These are phyloP conservation scores for Hypocreales sp. DNA, from an alignment of 2,329 filamentous ascomycete genomes.

Conservation along the genomic window DNA sequence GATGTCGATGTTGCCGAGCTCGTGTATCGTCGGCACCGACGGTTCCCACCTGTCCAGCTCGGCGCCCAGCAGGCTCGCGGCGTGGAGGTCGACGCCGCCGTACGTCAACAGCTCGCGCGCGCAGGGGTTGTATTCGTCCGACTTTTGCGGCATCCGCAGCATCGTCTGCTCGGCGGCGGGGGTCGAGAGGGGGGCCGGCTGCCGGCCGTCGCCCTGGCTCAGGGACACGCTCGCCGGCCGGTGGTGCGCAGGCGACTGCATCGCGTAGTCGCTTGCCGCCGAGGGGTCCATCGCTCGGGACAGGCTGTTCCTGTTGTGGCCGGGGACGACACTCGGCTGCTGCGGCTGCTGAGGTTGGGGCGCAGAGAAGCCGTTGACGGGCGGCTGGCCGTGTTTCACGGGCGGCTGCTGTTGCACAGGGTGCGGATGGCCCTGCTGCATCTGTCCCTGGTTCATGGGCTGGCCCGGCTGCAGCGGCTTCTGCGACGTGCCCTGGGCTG, in stretches of 20 bases:
- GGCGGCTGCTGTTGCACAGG: constrained; percentile 19
- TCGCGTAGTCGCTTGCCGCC: constrained; percentile 22
- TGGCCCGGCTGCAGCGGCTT: constrained; percentile 23
- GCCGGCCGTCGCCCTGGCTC: constrained; percentile 18
- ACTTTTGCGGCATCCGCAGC: constrained; percentile 25
- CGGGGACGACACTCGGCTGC: constrained; percentile 6
- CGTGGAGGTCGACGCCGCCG: constrained; percentile 58
- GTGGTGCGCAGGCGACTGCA: constrained; percentile 27
- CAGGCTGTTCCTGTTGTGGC: constrained; percentile 34
- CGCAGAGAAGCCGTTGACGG: constrained; percentile 21
- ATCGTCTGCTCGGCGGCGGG: constrained; percentile 14
- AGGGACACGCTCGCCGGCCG: constrained; percentile 25
- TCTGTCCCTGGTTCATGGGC: constrained; percentile 16
- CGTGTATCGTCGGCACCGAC: constrained; percentile 55
- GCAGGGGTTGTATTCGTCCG: constrained; percentile 39
- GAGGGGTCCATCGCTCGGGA: constrained; percentile 31
- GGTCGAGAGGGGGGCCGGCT: constrained; percentile 6
- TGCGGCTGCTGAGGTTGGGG: constrained; percentile 11
- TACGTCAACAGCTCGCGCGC: constrained; percentile 40
- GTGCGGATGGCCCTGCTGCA: constrained; percentile 15
- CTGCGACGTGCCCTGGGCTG: constrained; percentile 9
- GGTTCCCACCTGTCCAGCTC: constrained; percentile 57
- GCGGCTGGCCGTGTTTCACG: constrained; percentile 22
- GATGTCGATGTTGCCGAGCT: constrained; percentile 81
- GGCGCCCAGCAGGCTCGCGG: constrained; percentile 46